A percentile compares a stretch with the other conserved stretches of the same genome.
Evolutionary conservation across 306 rosid genomes (phyloP).

Genomic region (Malus orientalis): DNA sequence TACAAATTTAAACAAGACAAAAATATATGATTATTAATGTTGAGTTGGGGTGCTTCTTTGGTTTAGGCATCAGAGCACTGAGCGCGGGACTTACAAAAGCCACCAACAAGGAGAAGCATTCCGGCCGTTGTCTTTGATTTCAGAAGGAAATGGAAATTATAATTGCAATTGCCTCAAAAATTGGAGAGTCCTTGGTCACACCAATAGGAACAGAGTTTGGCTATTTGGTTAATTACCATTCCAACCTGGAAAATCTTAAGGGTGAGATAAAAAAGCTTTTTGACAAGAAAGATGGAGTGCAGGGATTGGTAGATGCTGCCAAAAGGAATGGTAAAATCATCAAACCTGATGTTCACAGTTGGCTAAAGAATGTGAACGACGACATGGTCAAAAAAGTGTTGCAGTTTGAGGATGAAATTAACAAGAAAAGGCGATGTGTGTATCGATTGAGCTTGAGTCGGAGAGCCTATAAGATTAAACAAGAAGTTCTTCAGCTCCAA

Average conservation of each 20-base stretch:
- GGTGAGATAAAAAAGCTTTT: background rate
- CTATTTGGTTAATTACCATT: background rate
- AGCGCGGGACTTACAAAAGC: too few species aligned
- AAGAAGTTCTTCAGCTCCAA: background rate
- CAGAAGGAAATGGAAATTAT: background rate
- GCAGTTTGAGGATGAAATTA: background rate
- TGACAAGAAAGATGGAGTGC: background rate
- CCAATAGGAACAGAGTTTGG: background rate
- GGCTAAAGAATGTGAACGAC: background rate
- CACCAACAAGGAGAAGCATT: too few species aligned
- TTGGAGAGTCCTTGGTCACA: background rate
- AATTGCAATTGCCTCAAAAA: background rate
- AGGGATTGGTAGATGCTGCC: background rate
- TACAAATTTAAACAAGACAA: too few species aligned
- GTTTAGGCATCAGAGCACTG: too few species aligned
- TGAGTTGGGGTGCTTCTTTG: too few species aligned
- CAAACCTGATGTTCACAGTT: background rate
- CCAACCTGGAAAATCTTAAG: background rate
- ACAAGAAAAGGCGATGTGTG: background rate
- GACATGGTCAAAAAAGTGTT: rapidly evolving
- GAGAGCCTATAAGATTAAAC: background rate
- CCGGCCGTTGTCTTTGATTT: background rate
- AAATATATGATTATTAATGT: too few species aligned
- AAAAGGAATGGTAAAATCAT: background rate
- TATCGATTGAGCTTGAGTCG: background rate